Percentiles rank a stretch among this genome's conserved stretches.
These are phyloP conservation scores for Colletotrichum navitas DNA, from an alignment of 2,329 filamentous ascomycete species.

Conservation along the genomic window DNA sequence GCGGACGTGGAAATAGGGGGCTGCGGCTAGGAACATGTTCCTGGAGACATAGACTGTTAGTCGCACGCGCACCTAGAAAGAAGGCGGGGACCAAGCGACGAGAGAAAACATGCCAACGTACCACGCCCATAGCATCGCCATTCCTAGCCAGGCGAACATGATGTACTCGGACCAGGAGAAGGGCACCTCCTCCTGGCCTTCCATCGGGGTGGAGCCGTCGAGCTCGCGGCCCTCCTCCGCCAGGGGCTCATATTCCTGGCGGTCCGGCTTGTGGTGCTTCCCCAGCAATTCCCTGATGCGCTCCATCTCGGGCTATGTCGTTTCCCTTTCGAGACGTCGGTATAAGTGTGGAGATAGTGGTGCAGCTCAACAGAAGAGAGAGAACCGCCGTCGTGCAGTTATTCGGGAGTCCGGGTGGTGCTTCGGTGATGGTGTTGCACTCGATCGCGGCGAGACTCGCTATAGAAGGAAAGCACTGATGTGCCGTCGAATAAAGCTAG, in stretches of 20 bases:
- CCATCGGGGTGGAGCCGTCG: constrained; percentile 47
- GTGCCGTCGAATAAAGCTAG: constrained; percentile 2
- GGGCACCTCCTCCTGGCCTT: constrained; percentile 56
- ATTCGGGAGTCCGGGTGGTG: background rate
- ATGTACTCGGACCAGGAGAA: constrained; percentile 91
- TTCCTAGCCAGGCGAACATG: constrained; percentile 86
- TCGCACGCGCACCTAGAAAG: background rate
- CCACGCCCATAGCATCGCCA: constrained; percentile 99
- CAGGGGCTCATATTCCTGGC: constrained; percentile 46
- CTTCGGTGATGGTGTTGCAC: background rate
- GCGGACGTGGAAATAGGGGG: constrained; percentile 90
- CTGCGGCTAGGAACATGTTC: constrained; percentile 98
- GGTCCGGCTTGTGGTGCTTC: constrained; percentile 31
- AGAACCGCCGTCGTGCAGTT: background rate
- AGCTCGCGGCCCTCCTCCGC: constrained; percentile 46
- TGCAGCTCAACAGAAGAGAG: background rate
- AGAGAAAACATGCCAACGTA: constrained; percentile 57
- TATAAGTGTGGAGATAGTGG: background rate
- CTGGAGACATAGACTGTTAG: constrained; percentile 56
- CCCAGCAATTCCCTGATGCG: constrained; percentile 38
- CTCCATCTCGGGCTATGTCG: constrained; percentile 26
- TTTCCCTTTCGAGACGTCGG: background rate
- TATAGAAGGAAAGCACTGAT: background rate
- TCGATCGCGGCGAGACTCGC: background rate
- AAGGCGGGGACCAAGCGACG: background rate